Conservation (phyloP, 257 asterid species). For the Lavandula angustifolia region DNA sequence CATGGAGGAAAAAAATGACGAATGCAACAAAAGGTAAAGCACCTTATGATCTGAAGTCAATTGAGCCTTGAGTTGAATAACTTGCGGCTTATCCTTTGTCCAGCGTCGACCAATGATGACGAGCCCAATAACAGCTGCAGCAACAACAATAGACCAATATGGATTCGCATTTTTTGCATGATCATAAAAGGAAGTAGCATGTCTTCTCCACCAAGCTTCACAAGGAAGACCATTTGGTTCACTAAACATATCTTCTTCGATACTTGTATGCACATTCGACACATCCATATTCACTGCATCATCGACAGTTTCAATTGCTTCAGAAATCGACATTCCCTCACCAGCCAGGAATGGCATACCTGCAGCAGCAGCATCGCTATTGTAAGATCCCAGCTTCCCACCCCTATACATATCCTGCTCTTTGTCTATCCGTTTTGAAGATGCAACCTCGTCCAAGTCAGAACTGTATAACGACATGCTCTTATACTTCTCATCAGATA, state of each 20-base stretch:
- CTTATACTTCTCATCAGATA: constrained; percentile 43
- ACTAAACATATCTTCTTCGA: constrained; percentile 44
- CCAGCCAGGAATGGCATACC: constrained; percentile 33
- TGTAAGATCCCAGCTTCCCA: constrained; percentile 38
- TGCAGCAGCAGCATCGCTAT: constrained; percentile 36
- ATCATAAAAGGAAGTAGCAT: constrained; percentile 52
- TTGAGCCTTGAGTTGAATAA: constrained; percentile 59
- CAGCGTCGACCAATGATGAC: constrained; percentile 75
- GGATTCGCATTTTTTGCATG: constrained; percentile 69
- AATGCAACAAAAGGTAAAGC: constrained; percentile 11
- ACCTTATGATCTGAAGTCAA: constrained; percentile 54
- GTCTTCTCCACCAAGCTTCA: constrained; percentile 86
- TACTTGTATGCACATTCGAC: constrained; percentile 34
- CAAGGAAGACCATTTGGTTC: constrained; percentile 47
- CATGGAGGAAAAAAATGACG: background rate
- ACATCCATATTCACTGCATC: constrained; percentile 32
- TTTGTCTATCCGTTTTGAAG: constrained; percentile 40
- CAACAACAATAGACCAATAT: constrained; percentile 70
- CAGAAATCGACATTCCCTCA: constrained; percentile 35
- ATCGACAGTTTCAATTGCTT: constrained; percentile 40
- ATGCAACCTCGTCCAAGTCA: constrained; percentile 41
- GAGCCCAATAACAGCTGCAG: constrained; percentile 81
- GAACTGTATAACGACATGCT: constrained; percentile 38
- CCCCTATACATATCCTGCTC: constrained; percentile 46
- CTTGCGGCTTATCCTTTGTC: constrained; percentile 71